Conservation (phyloP, 352 stramenopile species). For the Globisporangium perplexum region DNA sequence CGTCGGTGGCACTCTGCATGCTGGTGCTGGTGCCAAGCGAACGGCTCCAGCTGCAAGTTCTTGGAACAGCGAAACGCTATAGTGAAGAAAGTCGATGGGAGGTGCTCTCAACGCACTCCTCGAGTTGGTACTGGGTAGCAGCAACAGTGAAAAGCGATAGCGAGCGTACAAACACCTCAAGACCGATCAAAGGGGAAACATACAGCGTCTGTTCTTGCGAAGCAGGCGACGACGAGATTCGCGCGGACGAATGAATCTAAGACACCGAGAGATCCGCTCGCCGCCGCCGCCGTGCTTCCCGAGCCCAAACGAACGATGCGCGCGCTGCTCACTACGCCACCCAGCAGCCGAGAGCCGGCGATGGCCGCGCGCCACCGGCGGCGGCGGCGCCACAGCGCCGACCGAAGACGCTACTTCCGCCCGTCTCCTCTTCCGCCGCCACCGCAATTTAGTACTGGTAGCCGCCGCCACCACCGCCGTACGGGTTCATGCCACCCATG, state of each 20-base stretch:
- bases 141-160: not conserved
- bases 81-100: not conserved
- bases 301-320: not conserved
- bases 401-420: not conserved
- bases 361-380: not conserved
- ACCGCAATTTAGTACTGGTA: constrained; percentile 29
- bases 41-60: not conserved
- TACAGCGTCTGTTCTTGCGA: constrained; percentile 12
- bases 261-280: constrained; percentile 12
- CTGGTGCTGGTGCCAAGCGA: too few relatives aligned
- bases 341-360: not conserved
- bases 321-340: not conserved
- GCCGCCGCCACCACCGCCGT: constrained; percentile 41
- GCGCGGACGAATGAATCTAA: constrained; percentile 13
- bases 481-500: constrained; percentile 33
- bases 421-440: too few relatives aligned
- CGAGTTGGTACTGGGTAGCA: too few relatives aligned
- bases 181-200: constrained; percentile 6
- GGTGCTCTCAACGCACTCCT: too few relatives aligned
- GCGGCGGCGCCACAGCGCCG: too few relatives aligned
- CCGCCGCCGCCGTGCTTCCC: constrained; percentile 1
- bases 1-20: constrained; percentile 24
- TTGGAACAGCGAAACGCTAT: not conserved
- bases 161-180: not conserved
- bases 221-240: not conserved